phyloP scores from a whole-genome alignment of 2,329 filamentous ascomycete genomes.

The Penicillium sp. region DNA sequence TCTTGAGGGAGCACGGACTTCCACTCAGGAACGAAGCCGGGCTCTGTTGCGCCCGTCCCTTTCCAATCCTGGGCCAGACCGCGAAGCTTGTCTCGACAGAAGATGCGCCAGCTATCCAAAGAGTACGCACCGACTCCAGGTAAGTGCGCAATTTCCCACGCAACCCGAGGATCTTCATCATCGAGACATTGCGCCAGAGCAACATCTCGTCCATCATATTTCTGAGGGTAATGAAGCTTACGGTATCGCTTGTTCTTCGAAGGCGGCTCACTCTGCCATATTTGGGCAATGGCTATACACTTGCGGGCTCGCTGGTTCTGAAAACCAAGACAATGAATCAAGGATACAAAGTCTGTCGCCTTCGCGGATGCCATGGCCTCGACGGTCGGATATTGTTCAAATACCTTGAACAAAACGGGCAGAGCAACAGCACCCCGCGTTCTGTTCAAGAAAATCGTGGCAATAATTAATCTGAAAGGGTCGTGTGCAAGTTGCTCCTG shows the following conservation, averaged over 20 bases:
- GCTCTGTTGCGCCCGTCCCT: conserved; percentile 44
- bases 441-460: conserved; percentile 77
- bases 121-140: conserved; percentile 73
- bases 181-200: conserved; percentile 44
- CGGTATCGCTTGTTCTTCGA: conserved; percentile 51
- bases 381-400: conserved; percentile 62
- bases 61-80: conserved; percentile 62
- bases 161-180: conserved; percentile 47
- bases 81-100: conserved; percentile 74
- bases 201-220: conserved; percentile 46
- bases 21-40: conserved; percentile 76
- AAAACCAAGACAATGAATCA: conserved; percentile 67
- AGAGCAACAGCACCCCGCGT: conserved; percentile 69
- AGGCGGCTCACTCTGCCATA: conserved; percentile 63
- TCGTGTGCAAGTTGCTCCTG: conserved; percentile 71
- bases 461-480: conserved; percentile 75
- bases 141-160: conserved; percentile 81
- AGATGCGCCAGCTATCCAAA: conserved; percentile 87
- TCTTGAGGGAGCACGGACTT: conserved; percentile 76
- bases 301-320: conserved; percentile 60
- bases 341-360: conserved; percentile 50
- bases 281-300: conserved; percentile 63
- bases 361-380: conserved; percentile 55
- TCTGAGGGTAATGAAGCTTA: conserved; percentile 50
- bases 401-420: conserved; percentile 66